Evolutionary conservation across 2,329 filamentous ascomycete genomes (phyloP).

Genomic region (Aspergillus aculeatinus): DNA sequence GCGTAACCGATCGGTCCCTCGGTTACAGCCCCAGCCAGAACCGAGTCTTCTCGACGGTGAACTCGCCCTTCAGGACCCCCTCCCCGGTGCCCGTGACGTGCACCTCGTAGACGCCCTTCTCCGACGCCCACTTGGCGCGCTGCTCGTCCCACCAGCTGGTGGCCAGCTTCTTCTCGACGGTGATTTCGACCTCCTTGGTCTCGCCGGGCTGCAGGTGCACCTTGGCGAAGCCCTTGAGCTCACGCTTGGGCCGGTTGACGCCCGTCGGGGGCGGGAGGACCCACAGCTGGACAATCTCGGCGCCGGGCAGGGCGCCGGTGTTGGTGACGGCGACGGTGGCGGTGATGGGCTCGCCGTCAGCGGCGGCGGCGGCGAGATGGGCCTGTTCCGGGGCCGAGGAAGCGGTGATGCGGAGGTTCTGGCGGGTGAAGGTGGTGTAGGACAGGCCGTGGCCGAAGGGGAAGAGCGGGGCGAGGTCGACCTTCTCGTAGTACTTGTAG

Average conservation of each 20-base stretch:
- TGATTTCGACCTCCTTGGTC: conserved; percentile 57
- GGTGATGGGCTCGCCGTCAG: conserved; percentile 48
- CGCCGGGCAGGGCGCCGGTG: conserved; percentile 53
- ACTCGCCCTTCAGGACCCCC: conserved; percentile 52
- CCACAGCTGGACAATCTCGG: conserved; percentile 58
- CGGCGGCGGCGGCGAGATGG: conserved; percentile 39
- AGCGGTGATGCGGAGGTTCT: conserved; percentile 43
- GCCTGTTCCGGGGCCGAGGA: conserved; percentile 19
- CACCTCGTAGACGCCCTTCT: conserved; percentile 65
- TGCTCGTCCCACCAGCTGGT: conserved; percentile 71
- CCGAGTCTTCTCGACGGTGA: conserved; percentile 60
- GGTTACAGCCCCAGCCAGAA: conserved; percentile 66
- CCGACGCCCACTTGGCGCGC: conserved; percentile 63
- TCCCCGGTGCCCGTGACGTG: conserved; percentile 59
- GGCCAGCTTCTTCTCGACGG: conserved; percentile 61
- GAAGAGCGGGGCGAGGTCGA: conserved; percentile 65
- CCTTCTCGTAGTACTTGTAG: conserved; percentile 76
- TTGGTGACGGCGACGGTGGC: conserved; percentile 53
- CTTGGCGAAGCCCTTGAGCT: conserved; percentile 67
- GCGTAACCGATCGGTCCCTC: no score
- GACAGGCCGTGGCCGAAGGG: conserved; percentile 78
- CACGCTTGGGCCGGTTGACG: conserved; percentile 59
- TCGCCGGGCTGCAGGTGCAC: conserved; percentile 61
- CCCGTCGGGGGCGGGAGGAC: conserved; percentile 47
- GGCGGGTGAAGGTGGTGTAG: conserved; percentile 68